Evolutionary conservation across 371 early-diverging fungal species (phyloP).

Genomic region (Zopfochytrium polystomum): DNA sequence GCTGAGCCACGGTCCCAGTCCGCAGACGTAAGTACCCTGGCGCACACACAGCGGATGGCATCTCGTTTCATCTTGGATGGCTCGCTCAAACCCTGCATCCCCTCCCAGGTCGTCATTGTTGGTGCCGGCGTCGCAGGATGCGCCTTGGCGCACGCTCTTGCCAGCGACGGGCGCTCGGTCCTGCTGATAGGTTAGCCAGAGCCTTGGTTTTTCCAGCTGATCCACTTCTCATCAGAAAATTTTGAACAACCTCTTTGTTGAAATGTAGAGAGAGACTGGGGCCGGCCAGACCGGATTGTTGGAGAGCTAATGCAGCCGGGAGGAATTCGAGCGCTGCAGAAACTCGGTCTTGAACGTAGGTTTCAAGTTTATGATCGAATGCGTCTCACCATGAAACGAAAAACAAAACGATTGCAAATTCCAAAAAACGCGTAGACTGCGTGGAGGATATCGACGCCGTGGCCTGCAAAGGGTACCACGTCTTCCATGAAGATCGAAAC

Average conservation of each 20-base stretch:
- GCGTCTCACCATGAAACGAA: too few species aligned
- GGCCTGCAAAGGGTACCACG: constrained; percentile 80
- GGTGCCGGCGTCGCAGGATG: constrained; percentile 91
- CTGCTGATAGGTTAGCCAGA: constrained; percentile 56
- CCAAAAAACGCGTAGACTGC: constrained; percentile 54
- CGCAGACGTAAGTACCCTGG: too few species aligned
- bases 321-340: constrained; percentile 74
- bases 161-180: constrained; percentile 65
- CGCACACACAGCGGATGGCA: too few species aligned
- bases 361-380: too few species aligned
- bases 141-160: constrained; percentile 76
- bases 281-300: constrained; percentile 92
- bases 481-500: constrained; percentile 42
- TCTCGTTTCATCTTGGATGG: too few species aligned
- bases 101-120: constrained; percentile 75
- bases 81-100: too few species aligned
- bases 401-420: too few species aligned
- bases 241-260: neutral
- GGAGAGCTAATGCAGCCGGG: constrained; percentile 95
- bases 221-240: neutral
- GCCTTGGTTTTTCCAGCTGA: neutral
- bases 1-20: too few species aligned
- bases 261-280: constrained; percentile 76
- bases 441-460: constrained; percentile 85
- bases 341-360: constrained; percentile 68